A percentile compares a stretch with the other conserved stretches of the same genome.
Conservation (phyloP, 208 protist genomes). For the Angomonas deanei region DNA sequence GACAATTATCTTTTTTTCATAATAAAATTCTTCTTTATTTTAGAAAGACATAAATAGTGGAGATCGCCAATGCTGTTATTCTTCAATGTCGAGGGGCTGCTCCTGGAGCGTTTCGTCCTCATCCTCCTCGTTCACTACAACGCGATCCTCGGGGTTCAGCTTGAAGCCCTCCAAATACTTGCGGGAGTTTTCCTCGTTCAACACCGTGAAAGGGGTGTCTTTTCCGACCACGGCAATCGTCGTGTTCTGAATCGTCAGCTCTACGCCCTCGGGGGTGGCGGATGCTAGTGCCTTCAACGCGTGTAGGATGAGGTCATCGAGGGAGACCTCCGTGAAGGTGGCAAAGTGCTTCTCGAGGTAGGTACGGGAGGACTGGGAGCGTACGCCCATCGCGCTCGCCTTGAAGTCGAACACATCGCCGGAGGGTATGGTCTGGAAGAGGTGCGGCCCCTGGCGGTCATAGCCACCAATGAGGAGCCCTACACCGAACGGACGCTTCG, state of each 20-base stretch:
- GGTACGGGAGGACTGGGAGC: constrained; percentile 97
- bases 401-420: constrained; percentile 98
- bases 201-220: constrained; percentile 78
- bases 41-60: no score
- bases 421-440: constrained; percentile 96
- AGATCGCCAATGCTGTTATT: constrained; percentile 41
- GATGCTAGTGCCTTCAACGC: constrained; percentile 91
- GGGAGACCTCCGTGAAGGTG: constrained; percentile 76
- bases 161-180: constrained; percentile 84
- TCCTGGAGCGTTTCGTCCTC: constrained; percentile 66
- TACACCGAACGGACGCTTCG: constrained; percentile 98
- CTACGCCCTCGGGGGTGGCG: constrained; percentile 83
- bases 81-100: constrained; percentile 75
- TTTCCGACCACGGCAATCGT: constrained; percentile 90
- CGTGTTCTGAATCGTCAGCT: constrained; percentile 91
- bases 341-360: constrained; percentile 99
- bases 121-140: constrained; percentile 27
- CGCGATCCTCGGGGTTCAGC: constrained; percentile 73
- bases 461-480: constrained; percentile 97
- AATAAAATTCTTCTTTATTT: constrained; percentile 2
- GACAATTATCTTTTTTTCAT: not conserved
- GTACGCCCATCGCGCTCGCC: constrained; percentile 97
- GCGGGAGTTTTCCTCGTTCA: constrained; percentile 76
- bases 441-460: constrained; percentile 91
- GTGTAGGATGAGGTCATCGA: constrained; percentile 91